These are phyloP conservation scores for Theobroma cacao DNA, from an alignment of 345 rosid genomes.

Conservation along the genomic window DNA sequence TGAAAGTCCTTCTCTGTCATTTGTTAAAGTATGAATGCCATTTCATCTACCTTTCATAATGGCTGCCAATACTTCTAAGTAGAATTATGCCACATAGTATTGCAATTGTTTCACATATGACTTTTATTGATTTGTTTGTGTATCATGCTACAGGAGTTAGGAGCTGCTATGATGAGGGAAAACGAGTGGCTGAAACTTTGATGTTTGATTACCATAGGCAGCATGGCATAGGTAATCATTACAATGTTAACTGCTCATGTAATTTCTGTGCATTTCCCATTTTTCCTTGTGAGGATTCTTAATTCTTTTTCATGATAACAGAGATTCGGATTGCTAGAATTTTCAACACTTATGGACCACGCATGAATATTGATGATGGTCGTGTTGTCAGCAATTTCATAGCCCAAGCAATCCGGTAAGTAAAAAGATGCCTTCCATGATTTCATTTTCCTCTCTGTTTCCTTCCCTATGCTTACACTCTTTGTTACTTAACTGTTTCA, in stretches of 20 bases:
- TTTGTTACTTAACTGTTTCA: background rate
- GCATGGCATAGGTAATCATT: slow-evolving; percentile 74
- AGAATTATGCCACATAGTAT: background rate
- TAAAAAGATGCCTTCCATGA: background rate
- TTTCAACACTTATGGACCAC: slow-evolving; percentile 95
- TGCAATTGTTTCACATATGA: background rate
- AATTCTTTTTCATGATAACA: slow-evolving; percentile 16
- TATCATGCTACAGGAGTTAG: slow-evolving; percentile 57
- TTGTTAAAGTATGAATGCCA: background rate
- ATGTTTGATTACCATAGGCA: slow-evolving; percentile 97
- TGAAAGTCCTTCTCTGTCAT: background rate
- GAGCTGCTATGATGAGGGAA: slow-evolving; percentile 96
- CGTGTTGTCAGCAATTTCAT: slow-evolving; percentile 98
- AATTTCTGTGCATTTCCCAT: background rate
- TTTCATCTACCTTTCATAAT: background rate
- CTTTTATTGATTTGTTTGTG: background rate
- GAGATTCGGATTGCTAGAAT: slow-evolving; percentile 90
- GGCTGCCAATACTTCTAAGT: background rate
- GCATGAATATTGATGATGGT: slow-evolving; percentile 95
- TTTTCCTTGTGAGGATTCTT: background rate
- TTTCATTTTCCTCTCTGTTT: background rate
- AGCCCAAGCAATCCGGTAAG: slow-evolving; percentile 90
- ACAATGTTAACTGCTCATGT: background rate
- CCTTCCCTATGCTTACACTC: background rate
- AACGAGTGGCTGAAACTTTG: slow-evolving; percentile 88